Evolutionary conservation across 2,329 filamentous ascomycete species (phyloP).

Genomic region (Diaporthe vaccinii): DNA sequence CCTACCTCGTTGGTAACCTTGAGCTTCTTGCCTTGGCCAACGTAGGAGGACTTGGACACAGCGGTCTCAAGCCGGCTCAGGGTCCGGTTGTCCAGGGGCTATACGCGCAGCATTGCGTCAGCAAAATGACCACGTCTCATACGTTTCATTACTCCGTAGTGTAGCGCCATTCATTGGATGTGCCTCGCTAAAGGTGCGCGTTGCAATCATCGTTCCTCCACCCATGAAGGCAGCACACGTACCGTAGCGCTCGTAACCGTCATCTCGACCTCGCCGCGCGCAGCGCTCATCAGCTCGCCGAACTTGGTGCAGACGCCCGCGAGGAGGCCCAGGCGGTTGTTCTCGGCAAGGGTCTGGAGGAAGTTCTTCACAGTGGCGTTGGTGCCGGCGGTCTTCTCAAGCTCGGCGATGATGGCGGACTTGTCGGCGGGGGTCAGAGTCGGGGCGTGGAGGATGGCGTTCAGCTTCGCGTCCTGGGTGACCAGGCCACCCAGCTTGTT

Average conservation of each 20-base stretch:
- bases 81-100: slow-evolving; percentile 90
- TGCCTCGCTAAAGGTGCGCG: neutral
- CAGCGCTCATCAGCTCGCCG: slow-evolving; percentile 85
- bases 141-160: slow-evolving; percentile 1
- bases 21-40: slow-evolving; percentile 94
- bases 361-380: slow-evolving; percentile 93
- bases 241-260: slow-evolving; percentile 91
- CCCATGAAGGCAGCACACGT: slow-evolving; percentile 53
- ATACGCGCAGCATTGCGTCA: slow-evolving; percentile 45
- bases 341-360: slow-evolving; percentile 89
- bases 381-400: slow-evolving; percentile 83
- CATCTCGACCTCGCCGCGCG: slow-evolving; percentile 94
- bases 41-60: slow-evolving; percentile 89
- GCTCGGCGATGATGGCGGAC: slow-evolving; percentile 85
- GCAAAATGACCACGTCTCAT: slow-evolving; percentile 36
- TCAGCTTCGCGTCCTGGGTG: slow-evolving; percentile 87
- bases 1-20: slow-evolving; percentile 90
- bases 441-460: slow-evolving; percentile 80
- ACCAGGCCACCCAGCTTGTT: slow-evolving; percentile 78
- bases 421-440: slow-evolving; percentile 86
- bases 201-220: slow-evolving; percentile 1
- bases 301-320: slow-evolving; percentile 91
- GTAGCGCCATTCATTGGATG: neutral
- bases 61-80: slow-evolving; percentile 88
- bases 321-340: slow-evolving; percentile 92